Percentiles rank a stretch among this genome's conserved stretches.
Conservation (phyloP, 2,329 filamentous ascomycete genomes). For the Ophiostoma triangulosporum region DNA sequence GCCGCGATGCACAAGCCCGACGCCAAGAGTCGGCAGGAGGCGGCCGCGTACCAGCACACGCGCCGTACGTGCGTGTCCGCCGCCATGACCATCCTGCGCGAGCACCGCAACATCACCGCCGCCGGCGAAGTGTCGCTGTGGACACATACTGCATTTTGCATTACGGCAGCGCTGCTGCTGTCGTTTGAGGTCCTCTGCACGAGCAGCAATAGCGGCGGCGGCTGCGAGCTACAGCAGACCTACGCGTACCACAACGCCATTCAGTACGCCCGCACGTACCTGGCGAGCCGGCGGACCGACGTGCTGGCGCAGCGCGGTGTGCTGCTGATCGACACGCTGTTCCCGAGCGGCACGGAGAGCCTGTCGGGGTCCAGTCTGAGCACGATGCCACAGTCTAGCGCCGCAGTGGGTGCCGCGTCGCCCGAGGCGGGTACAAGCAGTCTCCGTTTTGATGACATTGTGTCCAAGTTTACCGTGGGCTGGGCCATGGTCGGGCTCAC, state of each 20-base stretch:
- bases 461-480: slow-evolving; percentile 10
- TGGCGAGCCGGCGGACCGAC: slow-evolving; percentile 12
- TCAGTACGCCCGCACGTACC: slow-evolving; percentile 10
- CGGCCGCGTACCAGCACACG: slow-evolving; percentile 17
- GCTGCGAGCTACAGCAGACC: neutral
- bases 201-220: neutral
- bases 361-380: neutral
- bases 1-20: neutral
- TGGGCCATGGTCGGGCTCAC: slow-evolving; percentile 12
- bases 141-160: slow-evolving; percentile 19
- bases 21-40: neutral
- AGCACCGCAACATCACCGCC: slow-evolving; percentile 14
- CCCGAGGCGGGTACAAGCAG: neutral
- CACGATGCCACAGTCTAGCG: neutral
- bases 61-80: slow-evolving; percentile 23
- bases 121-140: slow-evolving; percentile 16
- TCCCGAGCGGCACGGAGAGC: slow-evolving; percentile 1
- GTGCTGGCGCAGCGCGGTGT: slow-evolving; percentile 15
- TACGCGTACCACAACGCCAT: slow-evolving; percentile 10
- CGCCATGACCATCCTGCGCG: slow-evolving; percentile 22
- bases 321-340: slow-evolving; percentile 14
- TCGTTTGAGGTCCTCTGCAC: slow-evolving; percentile 15
- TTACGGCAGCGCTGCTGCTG: slow-evolving; percentile 16
- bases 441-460: slow-evolving; percentile 12
- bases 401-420: neutral